Evolutionary conservation across 2,329 filamentous ascomycete genomes (phyloP).

Genomic region (Macrophomina tecta): DNA sequence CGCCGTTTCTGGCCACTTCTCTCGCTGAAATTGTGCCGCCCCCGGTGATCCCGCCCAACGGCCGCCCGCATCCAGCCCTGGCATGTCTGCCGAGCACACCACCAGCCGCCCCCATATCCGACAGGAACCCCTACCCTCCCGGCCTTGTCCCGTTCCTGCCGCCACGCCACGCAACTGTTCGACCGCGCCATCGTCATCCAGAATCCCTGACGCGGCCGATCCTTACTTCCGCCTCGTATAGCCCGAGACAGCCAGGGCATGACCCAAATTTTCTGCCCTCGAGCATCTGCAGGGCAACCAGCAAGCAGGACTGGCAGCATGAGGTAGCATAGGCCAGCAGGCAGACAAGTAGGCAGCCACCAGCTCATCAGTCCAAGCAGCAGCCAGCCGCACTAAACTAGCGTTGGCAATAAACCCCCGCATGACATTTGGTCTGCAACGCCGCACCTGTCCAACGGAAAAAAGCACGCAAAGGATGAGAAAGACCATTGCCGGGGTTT

Average conservation of each 20-base stretch:
- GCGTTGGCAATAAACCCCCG: not conserved
- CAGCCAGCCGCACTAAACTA: not conserved
- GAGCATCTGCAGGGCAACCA: not conserved
- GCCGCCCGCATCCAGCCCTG: not conserved
- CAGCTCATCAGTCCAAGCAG: not conserved
- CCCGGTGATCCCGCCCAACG: not conserved
- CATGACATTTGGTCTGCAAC: no score
- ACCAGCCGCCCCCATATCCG: not conserved
- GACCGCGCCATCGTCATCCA: not conserved
- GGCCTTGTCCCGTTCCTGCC: constrained; percentile 17
- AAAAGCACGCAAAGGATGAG: not conserved
- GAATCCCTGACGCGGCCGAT: constrained; percentile 3
- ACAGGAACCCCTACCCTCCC: not conserved
- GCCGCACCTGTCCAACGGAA: no score
- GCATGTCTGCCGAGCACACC: not conserved
- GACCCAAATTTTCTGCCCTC: not conserved
- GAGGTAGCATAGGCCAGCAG: no score
- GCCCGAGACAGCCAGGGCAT: not conserved
- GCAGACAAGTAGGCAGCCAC: constrained; percentile 2
- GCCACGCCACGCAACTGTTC: constrained; percentile 7
- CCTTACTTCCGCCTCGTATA: constrained; percentile 20
- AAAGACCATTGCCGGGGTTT: not conserved
- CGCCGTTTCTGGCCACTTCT: not conserved
- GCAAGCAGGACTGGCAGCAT: not conserved
- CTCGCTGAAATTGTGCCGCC: not conserved